Evolutionary conservation across 805 yeast genomes (phyloP), one percentile per base, ranked within the genome.

Genomic region (Lachancea sp.): DNA sequence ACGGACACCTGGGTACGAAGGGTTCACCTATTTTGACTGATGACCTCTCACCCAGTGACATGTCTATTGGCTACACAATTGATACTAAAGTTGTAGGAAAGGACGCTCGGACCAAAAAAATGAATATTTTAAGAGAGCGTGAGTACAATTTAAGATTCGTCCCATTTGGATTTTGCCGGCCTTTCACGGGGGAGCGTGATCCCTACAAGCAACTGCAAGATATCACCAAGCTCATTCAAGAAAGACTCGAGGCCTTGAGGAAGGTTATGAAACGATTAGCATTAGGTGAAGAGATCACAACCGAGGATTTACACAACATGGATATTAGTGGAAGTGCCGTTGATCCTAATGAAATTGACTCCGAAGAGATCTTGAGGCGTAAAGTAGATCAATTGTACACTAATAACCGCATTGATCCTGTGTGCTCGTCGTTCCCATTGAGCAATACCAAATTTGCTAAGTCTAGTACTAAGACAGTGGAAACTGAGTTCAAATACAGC

Each of bases 41-140:
- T 29, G 83, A 77, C 56, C 63, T 74, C 45, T 57, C 72, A 1
- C 68, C 67, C 42, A 75, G 70, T 3, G 67, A 67, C 40, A 29
- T 58, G 19, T 72, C 79, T 45, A 63, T 78, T 7, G 66, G 69
- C 38, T 78, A 78, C 46, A 65, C 74, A 1, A 70, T 78, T 22
- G 80, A 76, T 48, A 79, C 80, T 5, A 71, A 72, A 42, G 63
- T 77, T 42, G 75, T 77, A 31, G 80, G 75, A 17, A 66, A 71
- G 40, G 65, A 67, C 40, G 43, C 51, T 20, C 51, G 44, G 28
- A 54, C 55, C 8, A 55, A 52, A 16, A 49, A 55, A 36, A 45
- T 61, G 11, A 58, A 55, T 21, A 54, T 66, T 13, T 51, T 67
- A 57, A 58, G 43, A 24, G 68, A 65, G 29, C 52, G 50, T 16